A percentile compares a stretch with the other conserved stretches of the same genome.
These are phyloP conservation scores for Phialophora tarda DNA, from an alignment of 2,329 filamentous ascomycete species.

Conservation along the genomic window DNA sequence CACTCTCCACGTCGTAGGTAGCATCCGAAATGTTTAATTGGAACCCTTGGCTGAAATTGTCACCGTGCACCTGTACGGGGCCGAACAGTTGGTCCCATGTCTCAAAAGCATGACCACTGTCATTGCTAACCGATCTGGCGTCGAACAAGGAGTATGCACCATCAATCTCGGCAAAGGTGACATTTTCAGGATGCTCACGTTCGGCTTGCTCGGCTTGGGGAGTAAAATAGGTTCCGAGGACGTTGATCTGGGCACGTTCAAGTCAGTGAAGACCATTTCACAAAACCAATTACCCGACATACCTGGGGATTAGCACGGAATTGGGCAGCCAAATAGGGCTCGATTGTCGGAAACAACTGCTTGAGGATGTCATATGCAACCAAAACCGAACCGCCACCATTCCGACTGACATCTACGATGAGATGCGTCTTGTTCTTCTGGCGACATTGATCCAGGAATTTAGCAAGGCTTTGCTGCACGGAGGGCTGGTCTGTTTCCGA, in stretches of 20 bases:
- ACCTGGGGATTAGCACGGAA: slow-evolving; percentile 14
- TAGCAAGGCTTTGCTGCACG: slow-evolving; percentile 43
- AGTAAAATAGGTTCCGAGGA: slow-evolving; percentile 9
- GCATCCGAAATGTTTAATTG: slow-evolving; percentile 6
- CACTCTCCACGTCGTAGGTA: slow-evolving; percentile 36
- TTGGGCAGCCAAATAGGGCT: slow-evolving; percentile 43
- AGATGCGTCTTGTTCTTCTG: slow-evolving; percentile 60
- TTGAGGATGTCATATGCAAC: slow-evolving; percentile 59
- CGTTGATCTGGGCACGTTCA: neutral
- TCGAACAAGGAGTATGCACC: neutral
- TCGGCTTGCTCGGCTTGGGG: neutral
- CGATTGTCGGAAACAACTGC: slow-evolving; percentile 57
- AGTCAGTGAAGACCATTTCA: neutral
- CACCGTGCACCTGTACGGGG: slow-evolving; percentile 13
- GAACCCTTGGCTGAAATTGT: slow-evolving; percentile 9
- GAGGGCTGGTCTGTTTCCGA: slow-evolving; percentile 31
- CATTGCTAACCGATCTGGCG: neutral
- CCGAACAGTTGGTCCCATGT: slow-evolving; percentile 9
- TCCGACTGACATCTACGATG: slow-evolving; percentile 66
- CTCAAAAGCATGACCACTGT: slow-evolving; percentile 12
- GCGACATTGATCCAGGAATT: slow-evolving; percentile 53
- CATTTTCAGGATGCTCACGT: neutral
- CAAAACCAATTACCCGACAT: neutral
- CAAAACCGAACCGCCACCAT: slow-evolving; percentile 61
- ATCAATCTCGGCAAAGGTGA: neutral